Evolutionary conservation across 2,329 filamentous ascomycete species (phyloP), one percentile per base, ranked within the genome.

Genomic region (Ustilaginoidea virens): DNA sequence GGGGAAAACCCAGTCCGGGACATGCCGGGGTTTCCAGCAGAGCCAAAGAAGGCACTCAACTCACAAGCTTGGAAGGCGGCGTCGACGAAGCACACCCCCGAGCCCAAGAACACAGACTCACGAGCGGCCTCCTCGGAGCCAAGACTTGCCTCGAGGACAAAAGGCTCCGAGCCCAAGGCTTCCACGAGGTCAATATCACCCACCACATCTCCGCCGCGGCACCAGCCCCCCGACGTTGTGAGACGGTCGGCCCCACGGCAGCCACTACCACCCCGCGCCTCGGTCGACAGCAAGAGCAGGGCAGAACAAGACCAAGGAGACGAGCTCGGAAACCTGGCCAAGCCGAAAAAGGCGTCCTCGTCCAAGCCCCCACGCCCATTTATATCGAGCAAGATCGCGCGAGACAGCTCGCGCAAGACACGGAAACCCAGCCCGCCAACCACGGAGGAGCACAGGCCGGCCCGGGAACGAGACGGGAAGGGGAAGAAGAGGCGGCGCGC

Each of bases 391-490:
- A 19, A 33, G 28, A 23, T 39, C 35, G 32, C 40, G n/a, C 32
- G 25, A 30, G 33, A 32, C 34, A 33, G 25, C 3, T 34, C 33
- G 5, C 40, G 34, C 17, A 51, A 42, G 30, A 34, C 42, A 4
- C 44, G 47, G 40, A 48, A 39, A n/a, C 41, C 48, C 1, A 43
- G 35, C n/a, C 30, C 40, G 3, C 41, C 38, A 11, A 51, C 47
- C 5, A 49, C 38, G 11, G 45, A 52, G 30, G 18, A 42, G 3
- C 38, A 41, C 14, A 37, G 34, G 25, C 49, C 46, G 2, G 45
- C 48, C n/a, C n/a, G n/a, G 5, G 33, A 39, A 16, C 44, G 39
- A 36, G 29, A 28, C 19, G 25, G 23, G 26, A 32, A 20, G 11
- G 24, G 22, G 19, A 28, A 32, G 20, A 32, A 28, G 19, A 26